phyloP scores from a whole-genome alignment of 139 green algal genomes.

The Chlamydomonas incerta region DNA sequence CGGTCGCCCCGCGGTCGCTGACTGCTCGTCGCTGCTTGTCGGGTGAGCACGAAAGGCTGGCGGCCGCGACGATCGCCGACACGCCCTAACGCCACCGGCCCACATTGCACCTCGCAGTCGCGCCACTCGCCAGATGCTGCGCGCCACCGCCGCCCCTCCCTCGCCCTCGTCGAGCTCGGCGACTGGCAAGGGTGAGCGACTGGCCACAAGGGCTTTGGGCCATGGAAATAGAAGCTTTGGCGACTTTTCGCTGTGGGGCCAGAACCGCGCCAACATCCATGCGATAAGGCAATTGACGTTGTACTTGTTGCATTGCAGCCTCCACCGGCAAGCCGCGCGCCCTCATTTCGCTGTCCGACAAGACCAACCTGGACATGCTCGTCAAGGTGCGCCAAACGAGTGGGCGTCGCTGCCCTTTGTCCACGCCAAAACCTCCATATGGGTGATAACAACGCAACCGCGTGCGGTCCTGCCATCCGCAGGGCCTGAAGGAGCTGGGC shows the following conservation, averaged over 20 bases:
- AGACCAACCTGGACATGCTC: constrained; percentile 83
- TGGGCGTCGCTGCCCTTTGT: too few relatives aligned
- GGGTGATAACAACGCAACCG: too few relatives aligned
- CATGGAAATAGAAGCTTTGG: too few relatives aligned
- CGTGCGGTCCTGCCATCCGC: background rate
- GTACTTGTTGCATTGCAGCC: background rate
- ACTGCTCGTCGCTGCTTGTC: constrained; percentile 7
- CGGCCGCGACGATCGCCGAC: background rate
- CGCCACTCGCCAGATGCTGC: constrained; percentile 17
- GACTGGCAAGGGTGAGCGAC: background rate
- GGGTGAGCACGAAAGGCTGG: constrained; percentile 1
- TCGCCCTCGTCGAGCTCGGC: constrained; percentile 14
- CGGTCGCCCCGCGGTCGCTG: constrained; percentile 19
- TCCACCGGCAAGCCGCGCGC: constrained; percentile 53
- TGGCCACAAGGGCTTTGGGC: too few relatives aligned
- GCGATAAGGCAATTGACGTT: background rate
- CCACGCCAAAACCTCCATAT: too few relatives aligned
- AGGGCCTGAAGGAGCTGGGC: constrained; percentile 85
- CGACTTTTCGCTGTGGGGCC: background rate
- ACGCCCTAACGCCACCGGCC: background rate
- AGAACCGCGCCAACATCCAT: background rate
- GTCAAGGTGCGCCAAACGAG: constrained; percentile 88
- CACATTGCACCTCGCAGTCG: constrained; percentile 1
- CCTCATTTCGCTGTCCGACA: constrained; percentile 96
- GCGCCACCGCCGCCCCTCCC: constrained; percentile 11